Evolutionary conservation across 2,329 filamentous ascomycete genomes (phyloP).

Genomic region (Cordyceps farinosa): DNA sequence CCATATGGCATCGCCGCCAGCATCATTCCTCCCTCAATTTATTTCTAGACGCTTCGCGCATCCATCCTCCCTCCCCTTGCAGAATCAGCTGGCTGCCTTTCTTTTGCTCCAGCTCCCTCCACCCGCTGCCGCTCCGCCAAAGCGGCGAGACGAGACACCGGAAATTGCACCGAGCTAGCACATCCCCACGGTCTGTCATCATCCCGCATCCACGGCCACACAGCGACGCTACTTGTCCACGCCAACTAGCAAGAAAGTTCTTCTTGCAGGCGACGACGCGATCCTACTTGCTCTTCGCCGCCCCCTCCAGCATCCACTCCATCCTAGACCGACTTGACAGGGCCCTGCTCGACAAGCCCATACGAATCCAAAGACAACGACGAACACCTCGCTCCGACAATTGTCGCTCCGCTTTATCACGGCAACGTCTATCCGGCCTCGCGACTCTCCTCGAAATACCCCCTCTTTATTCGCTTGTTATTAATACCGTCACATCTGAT

Average conservation of each 20-base stretch:
- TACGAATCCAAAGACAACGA: background rate
- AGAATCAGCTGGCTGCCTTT: background rate
- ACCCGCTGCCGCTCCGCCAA: background rate
- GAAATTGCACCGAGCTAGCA: conserved; percentile 8
- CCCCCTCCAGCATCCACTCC: background rate
- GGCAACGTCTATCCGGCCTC: background rate
- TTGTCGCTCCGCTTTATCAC: conserved; percentile 3
- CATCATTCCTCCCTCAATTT: background rate
- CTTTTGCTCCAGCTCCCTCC: background rate
- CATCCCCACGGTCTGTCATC: conserved; percentile 2
- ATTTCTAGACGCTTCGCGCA: background rate
- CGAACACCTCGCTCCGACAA: background rate
- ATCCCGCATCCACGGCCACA: background rate
- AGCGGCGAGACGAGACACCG: conserved; percentile 3
- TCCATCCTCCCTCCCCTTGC: background rate
- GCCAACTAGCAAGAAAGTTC: background rate
- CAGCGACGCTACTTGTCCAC: background rate
- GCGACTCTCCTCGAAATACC: background rate
- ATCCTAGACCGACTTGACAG: background rate
- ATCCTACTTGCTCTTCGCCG: background rate
- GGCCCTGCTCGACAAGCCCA: background rate
- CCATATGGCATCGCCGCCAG: background rate
- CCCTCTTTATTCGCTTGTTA: background rate
- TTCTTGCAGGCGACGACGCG: background rate
- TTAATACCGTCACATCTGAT: background rate